Conservation (phyloP, 139 green algal species). For the Chlamydomonas sphaeroides region DNA sequence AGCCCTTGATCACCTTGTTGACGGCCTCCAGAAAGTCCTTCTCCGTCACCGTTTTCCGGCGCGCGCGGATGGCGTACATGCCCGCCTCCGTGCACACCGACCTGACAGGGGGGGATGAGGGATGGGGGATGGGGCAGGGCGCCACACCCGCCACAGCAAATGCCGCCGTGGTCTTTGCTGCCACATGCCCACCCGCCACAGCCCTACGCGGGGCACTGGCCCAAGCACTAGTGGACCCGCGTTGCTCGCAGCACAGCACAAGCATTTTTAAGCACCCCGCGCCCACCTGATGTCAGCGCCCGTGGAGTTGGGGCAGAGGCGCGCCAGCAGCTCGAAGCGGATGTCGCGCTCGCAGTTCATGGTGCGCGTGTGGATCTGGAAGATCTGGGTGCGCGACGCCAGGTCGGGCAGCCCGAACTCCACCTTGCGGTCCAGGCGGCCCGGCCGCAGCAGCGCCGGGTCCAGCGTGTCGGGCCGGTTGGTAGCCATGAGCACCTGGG, state of each 20-base stretch:
- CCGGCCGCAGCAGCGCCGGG: constrained; percentile 94
- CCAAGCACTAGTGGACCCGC: too few relatives aligned
- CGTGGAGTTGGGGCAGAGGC: constrained; percentile 96
- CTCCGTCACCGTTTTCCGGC: constrained; percentile 98
- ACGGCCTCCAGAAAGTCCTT: constrained; percentile 99
- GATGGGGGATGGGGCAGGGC: too few relatives aligned
- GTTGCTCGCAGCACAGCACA: too few relatives aligned
- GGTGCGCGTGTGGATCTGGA: constrained; percentile 96
- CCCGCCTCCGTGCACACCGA: constrained; percentile 96
- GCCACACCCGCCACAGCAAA: too few relatives aligned
- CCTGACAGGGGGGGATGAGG: constrained; percentile 74
- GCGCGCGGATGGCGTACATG: constrained; percentile 93
- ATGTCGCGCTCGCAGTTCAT: constrained; percentile 99
- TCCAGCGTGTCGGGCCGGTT: constrained; percentile 98
- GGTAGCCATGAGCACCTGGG: constrained; percentile 89
- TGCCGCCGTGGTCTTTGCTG: too few relatives aligned
- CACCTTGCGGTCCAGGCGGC: constrained; percentile 97
- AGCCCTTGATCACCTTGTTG: constrained; percentile 96
- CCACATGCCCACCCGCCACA: too few relatives aligned
- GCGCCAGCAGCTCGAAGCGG: constrained; percentile 93
- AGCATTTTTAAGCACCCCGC: too few relatives aligned
- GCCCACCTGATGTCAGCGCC: constrained; percentile 94
- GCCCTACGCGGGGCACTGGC: too few relatives aligned
- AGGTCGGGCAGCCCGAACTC: constrained; percentile 98
- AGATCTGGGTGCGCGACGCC: constrained; percentile 95